Conservation (phyloP, 1,284 basidiomycete species). For the Ustanciosporium gigantosporum region DNA sequence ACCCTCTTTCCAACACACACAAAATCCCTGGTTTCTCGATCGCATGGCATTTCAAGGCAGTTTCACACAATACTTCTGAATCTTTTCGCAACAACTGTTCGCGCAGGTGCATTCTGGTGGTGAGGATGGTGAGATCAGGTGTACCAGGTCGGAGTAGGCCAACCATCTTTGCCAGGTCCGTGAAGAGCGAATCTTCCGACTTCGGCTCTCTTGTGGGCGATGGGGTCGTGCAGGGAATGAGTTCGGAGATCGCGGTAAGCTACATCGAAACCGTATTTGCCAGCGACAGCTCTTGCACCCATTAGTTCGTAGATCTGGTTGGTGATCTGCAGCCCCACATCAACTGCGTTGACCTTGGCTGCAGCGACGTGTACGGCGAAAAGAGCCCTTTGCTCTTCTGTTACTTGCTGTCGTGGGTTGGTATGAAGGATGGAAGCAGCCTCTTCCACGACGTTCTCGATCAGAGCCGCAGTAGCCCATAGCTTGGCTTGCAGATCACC, state of each 20-base stretch:
- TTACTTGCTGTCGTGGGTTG: constrained; percentile 37
- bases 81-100: too few relatives aligned
- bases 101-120: too few relatives aligned
- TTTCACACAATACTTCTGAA: too few relatives aligned
- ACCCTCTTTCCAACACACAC: too few relatives aligned
- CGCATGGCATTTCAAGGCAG: background rate
- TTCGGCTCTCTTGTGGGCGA: constrained; percentile 57
- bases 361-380: constrained; percentile 58
- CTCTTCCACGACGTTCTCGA: constrained; percentile 45
- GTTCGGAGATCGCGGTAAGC: constrained; percentile 49
- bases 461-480: constrained; percentile 56
- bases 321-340: constrained; percentile 58
- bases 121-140: too few relatives aligned
- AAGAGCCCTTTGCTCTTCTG: constrained; percentile 54
- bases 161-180: constrained; percentile 49
- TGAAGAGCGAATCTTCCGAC: constrained; percentile 52
- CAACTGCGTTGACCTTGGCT: constrained; percentile 55
- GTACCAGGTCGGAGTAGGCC: constrained; percentile 54
- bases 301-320: constrained; percentile 57
- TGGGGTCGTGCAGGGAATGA: constrained; percentile 60
- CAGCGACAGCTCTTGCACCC: constrained; percentile 54
- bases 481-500: constrained; percentile 58
- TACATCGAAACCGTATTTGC: constrained; percentile 58
- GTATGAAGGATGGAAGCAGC: constrained; percentile 43
- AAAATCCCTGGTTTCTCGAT: too few relatives aligned